phyloP scores from a whole-genome alignment of 1,284 basidiomycete genomes.

The Rhodofomes roseus region DNA sequence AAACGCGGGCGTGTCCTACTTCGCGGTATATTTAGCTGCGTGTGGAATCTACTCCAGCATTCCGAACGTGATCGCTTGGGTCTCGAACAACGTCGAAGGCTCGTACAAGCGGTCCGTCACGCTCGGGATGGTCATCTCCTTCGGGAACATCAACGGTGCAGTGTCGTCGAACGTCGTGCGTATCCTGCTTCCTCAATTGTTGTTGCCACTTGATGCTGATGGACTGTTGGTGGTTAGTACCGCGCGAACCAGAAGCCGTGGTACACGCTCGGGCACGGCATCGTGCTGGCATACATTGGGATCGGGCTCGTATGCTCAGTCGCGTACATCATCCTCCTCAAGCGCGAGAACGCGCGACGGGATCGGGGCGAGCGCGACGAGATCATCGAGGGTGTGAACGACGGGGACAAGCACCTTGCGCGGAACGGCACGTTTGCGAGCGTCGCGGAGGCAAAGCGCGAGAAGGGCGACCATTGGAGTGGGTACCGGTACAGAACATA shows the following conservation, averaged over 20 bases:
- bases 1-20: slow-evolving; percentile 62
- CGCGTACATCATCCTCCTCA: slow-evolving; percentile 34
- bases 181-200: slow-evolving; percentile 5
- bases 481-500: slow-evolving; percentile 35
- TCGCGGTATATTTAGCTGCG: slow-evolving; percentile 68
- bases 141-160: slow-evolving; percentile 44
- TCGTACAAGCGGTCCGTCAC: slow-evolving; percentile 42
- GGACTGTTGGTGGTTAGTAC: slow-evolving; percentile 8
- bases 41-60: slow-evolving; percentile 73
- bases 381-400: slow-evolving; percentile 35
- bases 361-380: slow-evolving; percentile 47
- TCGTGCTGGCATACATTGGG: slow-evolving; percentile 46
- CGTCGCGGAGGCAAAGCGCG: slow-evolving; percentile 34
- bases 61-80: slow-evolving; percentile 70
- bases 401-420: slow-evolving; percentile 22
- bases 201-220: not conserved
- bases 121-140: slow-evolving; percentile 38
- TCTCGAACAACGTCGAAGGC: slow-evolving; percentile 69
- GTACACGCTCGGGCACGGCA: slow-evolving; percentile 48
- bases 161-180: slow-evolving; percentile 43
- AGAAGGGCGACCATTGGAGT: slow-evolving; percentile 37
- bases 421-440: slow-evolving; percentile 30
- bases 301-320: slow-evolving; percentile 41
- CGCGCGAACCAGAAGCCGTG: slow-evolving; percentile 33
- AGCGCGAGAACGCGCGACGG: slow-evolving; percentile 40